Evolutionary conservation across 2,329 filamentous ascomycete genomes (phyloP), one percentile per base, ranked within the genome.

Genomic region (Lizonia empirigonia): DNA sequence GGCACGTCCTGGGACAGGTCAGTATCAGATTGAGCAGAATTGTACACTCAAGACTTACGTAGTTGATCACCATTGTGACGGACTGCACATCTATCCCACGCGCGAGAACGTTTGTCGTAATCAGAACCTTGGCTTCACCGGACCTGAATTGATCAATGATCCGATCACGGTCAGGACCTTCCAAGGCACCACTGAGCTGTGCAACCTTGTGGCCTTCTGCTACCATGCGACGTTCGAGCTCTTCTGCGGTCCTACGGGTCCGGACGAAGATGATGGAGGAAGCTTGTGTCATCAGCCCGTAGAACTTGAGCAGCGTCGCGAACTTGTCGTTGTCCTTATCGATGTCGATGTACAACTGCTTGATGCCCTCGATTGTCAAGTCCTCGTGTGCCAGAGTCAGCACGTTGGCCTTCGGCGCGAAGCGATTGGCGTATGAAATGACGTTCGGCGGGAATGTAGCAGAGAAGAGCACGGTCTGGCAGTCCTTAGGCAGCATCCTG

Each of bases 31-130:
- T 13, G 4, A 24, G 20, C n/a, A 26, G 2, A 9, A 15, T 5
- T 15, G 13, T n/a, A 5, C 12, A 15, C 7, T 9, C 2, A 24
- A 4, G 10, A 57, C 63, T 58, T 75, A 82, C 82, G 76, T 99
- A 99, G 80, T 99, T 99, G 80, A 99, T 91, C 45, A 99, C 94
- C 87, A 99, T 94, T 8, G 91, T 96, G 12, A 99, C 94, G 22
- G 86, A 87, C 77, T 95, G 75, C 71, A 97, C 78, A 69, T 99
- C 94, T 66, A 99, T 97, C 71, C 94, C 94, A 69, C 94, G 91
- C 7, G 94, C 90, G 51, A 99, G 83, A 29, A 99, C 92, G 69
- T 99, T 99, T 63, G 94, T 99, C 1, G 94, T 95, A 69, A 99
- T 97, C 56, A 99, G 86, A 7, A 99, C 94, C 78, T 99, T 99